Percentiles rank a stretch among this genome's conserved stretches.
These are phyloP conservation scores for Coffea canephora DNA, from an alignment of 257 asterid species.

Conservation along the genomic window DNA sequence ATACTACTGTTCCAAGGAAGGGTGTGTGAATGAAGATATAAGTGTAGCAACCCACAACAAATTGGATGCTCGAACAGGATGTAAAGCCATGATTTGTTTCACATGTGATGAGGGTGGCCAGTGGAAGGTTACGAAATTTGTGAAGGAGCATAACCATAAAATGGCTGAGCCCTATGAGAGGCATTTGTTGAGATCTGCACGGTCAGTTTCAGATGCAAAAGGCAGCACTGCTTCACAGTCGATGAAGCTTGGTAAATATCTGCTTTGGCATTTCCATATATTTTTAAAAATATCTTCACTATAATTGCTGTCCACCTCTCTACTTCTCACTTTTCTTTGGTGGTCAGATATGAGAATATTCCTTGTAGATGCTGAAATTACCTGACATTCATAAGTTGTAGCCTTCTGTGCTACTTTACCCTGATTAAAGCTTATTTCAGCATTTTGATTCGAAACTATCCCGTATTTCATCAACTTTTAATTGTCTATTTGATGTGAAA, in stretches of 20 bases:
- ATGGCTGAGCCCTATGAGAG: conserved; percentile 55
- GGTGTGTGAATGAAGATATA: conserved; percentile 46
- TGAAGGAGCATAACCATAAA: conserved; percentile 71
- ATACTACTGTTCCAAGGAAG: conserved; percentile 73
- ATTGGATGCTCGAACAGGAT: conserved; percentile 67
- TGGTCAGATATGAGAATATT: too few relatives aligned
- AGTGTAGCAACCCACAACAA: conserved; percentile 40
- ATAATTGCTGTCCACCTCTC: background rate
- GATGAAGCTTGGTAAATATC: conserved; percentile 1
- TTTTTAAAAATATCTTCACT: too few relatives aligned
- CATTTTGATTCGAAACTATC: background rate
- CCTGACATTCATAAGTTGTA: background rate
- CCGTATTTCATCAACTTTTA: background rate
- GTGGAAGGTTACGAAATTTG: conserved; percentile 63
- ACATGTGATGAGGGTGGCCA: conserved; percentile 50
- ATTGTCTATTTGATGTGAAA: background rate
- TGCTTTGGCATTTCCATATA: background rate
- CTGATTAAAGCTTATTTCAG: background rate
- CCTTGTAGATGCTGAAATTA: background rate
- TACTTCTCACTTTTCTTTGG: background rate
- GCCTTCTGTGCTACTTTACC: background rate
- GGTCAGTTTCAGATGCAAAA: conserved; percentile 33
- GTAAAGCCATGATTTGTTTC: conserved; percentile 67
- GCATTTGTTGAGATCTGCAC: conserved; percentile 60
- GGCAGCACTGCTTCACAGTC: conserved; percentile 3